Conservation (phyloP, 1,284 basidiomycete genomes). For the Xerocomus amazonicus region DNA sequence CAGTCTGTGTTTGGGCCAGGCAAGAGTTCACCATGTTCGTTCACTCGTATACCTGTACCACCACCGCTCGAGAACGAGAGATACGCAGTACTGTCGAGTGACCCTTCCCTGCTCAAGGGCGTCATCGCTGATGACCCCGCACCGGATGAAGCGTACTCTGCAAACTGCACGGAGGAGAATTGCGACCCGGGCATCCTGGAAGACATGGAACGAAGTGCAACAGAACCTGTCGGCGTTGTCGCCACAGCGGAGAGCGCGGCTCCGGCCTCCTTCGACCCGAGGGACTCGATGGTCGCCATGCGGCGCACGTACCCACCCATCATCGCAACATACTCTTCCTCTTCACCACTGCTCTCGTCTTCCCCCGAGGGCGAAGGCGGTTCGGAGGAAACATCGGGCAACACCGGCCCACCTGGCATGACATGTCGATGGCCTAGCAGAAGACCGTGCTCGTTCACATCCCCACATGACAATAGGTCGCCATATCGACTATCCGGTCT, state of each 20-base stretch:
- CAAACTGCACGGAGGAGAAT: constrained; percentile 28
- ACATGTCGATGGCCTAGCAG: constrained; percentile 5
- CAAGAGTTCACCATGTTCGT: constrained; percentile 30
- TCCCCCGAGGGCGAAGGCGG: constrained; percentile 12
- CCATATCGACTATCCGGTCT: constrained; percentile 1
- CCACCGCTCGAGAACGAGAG: constrained; percentile 28
- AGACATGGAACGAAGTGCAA: constrained; percentile 14
- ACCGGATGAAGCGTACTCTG: constrained; percentile 4
- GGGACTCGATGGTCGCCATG: constrained; percentile 75
- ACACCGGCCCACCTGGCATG: background rate
- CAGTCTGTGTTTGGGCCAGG: background rate
- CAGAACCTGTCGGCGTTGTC: constrained; percentile 15
- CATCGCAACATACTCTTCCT: constrained; percentile 49
- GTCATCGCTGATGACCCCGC: background rate
- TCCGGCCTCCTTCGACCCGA: constrained; percentile 54
- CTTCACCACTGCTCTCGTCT: constrained; percentile 38
- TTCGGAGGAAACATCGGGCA: constrained; percentile 16
- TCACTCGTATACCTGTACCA: constrained; percentile 20
- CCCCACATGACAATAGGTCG: constrained; percentile 7
- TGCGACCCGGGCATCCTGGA: constrained; percentile 21
- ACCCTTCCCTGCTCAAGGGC: constrained; percentile 2
- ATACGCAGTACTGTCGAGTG: constrained; percentile 25
- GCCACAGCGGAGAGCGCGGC: background rate
- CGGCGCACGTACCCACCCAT: constrained; percentile 60
- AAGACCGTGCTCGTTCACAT: constrained; percentile 3